A percentile compares a stretch with the other conserved stretches of the same genome.
Conservation (phyloP, 805 yeast genomes). For the Torulaspora maleeae region DNA sequence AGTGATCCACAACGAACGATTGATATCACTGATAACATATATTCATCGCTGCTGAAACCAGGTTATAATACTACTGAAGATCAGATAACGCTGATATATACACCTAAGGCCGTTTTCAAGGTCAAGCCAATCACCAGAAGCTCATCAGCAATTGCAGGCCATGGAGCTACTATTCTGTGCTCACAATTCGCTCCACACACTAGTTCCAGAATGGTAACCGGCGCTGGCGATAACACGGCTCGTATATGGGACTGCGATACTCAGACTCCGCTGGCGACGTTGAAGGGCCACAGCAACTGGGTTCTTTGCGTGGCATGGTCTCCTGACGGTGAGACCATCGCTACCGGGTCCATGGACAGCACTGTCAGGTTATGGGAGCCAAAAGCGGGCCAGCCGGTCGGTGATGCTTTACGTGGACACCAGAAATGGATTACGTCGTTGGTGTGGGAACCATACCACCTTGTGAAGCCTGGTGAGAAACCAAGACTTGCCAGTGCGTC, state of each 20-base stretch:
- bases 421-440: slow-evolving; percentile 83
- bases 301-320: slow-evolving; percentile 88
- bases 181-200: slow-evolving; percentile 92
- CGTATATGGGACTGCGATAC: slow-evolving; percentile 96
- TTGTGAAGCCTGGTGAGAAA: slow-evolving; percentile 57
- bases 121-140: slow-evolving; percentile 89
- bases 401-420: slow-evolving; percentile 76
- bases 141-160: slow-evolving; percentile 90
- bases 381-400: slow-evolving; percentile 64
- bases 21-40: slow-evolving; percentile 75
- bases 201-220: slow-evolving; percentile 81
- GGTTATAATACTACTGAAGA: slow-evolving; percentile 89
- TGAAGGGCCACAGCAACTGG: slow-evolving; percentile 88
- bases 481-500: slow-evolving; percentile 82
- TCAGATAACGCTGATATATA: slow-evolving; percentile 80
- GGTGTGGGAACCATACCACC: slow-evolving; percentile 91
- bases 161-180: slow-evolving; percentile 87
- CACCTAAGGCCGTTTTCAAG: slow-evolving; percentile 92
- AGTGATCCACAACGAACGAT: slow-evolving; percentile 41
- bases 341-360: slow-evolving; percentile 94
- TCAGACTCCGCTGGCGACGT: slow-evolving; percentile 78
- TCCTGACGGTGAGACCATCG: slow-evolving; percentile 85
- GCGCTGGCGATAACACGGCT: slow-evolving; percentile 95
- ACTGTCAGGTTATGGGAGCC: slow-evolving; percentile 87
- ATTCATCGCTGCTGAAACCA: slow-evolving; percentile 78